Conservation (phyloP, 179 eudicot genomes). For the Dionaea muscipula region DNA sequence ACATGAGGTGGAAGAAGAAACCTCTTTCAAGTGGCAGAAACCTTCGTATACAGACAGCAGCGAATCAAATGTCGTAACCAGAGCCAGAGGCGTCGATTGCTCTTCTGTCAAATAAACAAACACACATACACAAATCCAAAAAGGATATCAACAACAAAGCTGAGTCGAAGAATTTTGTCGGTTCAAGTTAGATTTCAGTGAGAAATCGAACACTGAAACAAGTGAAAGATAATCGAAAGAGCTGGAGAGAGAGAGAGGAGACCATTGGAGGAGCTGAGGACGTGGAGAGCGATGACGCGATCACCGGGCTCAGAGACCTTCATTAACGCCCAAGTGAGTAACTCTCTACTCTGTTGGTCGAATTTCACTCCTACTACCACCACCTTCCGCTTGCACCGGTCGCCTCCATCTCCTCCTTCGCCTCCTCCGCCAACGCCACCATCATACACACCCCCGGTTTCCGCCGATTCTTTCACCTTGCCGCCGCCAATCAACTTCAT, state of each 20-base stretch:
- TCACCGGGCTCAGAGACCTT: constrained; percentile 41
- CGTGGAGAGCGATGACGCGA: constrained; percentile 35
- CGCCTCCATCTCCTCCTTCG: constrained; percentile 3
- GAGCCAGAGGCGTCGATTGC: constrained; percentile 26
- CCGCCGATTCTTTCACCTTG: background rate
- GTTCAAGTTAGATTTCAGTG: too few species aligned
- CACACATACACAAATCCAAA: background rate
- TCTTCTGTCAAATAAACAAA: constrained; percentile 16
- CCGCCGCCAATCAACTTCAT: background rate
- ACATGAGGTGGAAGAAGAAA: constrained; percentile 3
- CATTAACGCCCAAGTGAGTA: constrained; percentile 35
- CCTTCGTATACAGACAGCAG: constrained; percentile 43
- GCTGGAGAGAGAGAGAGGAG: background rate
- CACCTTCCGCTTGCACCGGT: constrained; percentile 1
- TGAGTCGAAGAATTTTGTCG: background rate
- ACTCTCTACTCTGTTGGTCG: constrained; percentile 33
- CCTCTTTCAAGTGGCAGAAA: constrained; percentile 42
- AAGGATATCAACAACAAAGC: background rate
- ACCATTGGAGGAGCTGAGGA: constrained; percentile 28
- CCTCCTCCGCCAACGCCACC: constrained; percentile 3
- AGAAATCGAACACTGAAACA: background rate
- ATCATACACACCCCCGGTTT: background rate
- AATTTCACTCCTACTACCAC: constrained; percentile 33
- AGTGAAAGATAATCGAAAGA: background rate
- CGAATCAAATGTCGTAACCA: constrained; percentile 38